Conservation (phyloP, 2,329 filamentous ascomycete genomes). For the Emmonsiellopsis sp. region DNA sequence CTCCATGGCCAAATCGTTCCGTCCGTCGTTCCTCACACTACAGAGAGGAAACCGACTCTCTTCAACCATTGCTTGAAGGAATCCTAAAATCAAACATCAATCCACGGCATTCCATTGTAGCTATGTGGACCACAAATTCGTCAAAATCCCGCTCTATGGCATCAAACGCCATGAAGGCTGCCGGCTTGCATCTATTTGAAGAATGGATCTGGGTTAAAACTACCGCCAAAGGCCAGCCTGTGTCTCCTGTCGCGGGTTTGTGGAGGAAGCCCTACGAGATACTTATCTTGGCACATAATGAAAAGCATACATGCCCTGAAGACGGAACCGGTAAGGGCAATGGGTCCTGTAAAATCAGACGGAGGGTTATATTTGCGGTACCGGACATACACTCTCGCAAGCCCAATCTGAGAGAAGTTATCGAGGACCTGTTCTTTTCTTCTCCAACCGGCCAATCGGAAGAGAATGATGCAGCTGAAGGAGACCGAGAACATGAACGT, state of each 20-base stretch:
- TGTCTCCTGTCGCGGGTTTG: constrained; percentile 41
- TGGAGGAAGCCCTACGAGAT: constrained; percentile 56
- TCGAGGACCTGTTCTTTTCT: constrained; percentile 39
- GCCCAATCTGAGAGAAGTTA: constrained; percentile 47
- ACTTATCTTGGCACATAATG: constrained; percentile 36
- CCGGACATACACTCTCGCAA: constrained; percentile 58
- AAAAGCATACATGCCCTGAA: constrained; percentile 12
- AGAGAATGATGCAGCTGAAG: not conserved
- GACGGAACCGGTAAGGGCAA: constrained; percentile 12
- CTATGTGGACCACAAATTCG: constrained; percentile 55
- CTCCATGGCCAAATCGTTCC: constrained; percentile 55
- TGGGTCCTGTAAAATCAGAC: constrained; percentile 22
- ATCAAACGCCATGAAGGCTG: constrained; percentile 32
- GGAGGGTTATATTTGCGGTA: constrained; percentile 47
- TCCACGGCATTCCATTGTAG: constrained; percentile 34
- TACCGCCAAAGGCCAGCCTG: constrained; percentile 43
- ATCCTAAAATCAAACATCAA: constrained; percentile 37
- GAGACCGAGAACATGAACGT: not conserved
- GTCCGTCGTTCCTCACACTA: constrained; percentile 45
- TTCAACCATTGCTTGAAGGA: constrained; percentile 28
- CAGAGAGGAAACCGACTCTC: constrained; percentile 19
- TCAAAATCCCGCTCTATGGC: constrained; percentile 38
- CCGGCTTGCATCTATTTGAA: constrained; percentile 43
- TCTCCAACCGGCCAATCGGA: not conserved
- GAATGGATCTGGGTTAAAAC: constrained; percentile 59